Evolutionary conservation across 2,329 filamentous ascomycete genomes (phyloP).

Genomic region (Rhynchosporium agropyri): DNA sequence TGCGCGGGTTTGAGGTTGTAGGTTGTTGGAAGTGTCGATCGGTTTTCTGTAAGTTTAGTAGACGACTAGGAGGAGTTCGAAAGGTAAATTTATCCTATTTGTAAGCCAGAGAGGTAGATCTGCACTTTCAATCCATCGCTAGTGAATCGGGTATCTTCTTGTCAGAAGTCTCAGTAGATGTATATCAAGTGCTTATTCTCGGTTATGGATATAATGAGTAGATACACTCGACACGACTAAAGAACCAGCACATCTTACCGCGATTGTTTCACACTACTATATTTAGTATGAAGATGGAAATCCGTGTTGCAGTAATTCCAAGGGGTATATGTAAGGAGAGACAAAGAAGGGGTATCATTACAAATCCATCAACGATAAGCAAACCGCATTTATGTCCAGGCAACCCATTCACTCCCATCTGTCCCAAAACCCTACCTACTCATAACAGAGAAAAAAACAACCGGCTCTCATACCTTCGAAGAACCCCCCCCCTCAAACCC

Average conservation of each 20-base stretch:
- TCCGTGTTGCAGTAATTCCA: background rate
- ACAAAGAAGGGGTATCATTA: constrained; percentile 37
- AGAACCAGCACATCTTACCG: background rate
- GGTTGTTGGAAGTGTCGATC: background rate
- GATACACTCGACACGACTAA: background rate
- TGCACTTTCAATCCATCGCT: too few species aligned
- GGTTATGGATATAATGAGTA: background rate
- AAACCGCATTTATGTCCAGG: background rate
- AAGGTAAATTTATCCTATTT: too few species aligned
- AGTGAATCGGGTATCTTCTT: too few species aligned
- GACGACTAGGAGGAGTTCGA: background rate
- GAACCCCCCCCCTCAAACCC: constrained; percentile 28
- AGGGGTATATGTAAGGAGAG: constrained; percentile 31
- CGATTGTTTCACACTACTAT: too few species aligned
- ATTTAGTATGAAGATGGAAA: too few species aligned
- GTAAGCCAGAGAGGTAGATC: too few species aligned
- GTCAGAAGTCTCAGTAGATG: background rate
- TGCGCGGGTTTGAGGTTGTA: background rate
- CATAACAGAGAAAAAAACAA: background rate
- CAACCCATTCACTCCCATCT: constrained; percentile 5
- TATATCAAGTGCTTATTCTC: background rate
- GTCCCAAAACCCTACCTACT: constrained; percentile 15
- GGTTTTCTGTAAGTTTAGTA: background rate
- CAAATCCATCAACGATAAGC: constrained; percentile 21
- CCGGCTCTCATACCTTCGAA: background rate